These are phyloP conservation scores for Biancaea sappan DNA, from an alignment of 306 rosid species.

Conservation along the genomic window DNA sequence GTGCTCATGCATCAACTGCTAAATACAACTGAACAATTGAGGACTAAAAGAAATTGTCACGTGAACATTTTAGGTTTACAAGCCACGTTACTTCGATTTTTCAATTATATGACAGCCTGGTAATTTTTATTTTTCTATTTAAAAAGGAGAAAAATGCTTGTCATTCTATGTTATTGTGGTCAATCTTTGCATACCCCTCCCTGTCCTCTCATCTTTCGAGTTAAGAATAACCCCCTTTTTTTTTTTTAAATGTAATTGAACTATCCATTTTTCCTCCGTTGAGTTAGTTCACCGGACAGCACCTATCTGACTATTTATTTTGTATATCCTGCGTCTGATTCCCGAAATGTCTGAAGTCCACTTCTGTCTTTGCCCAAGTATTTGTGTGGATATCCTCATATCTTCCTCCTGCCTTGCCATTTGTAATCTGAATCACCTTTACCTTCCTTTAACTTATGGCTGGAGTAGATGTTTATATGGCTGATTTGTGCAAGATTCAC, in stretches of 20 bases:
- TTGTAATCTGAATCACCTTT: neutral
- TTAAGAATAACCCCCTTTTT: neutral
- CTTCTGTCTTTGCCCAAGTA: neutral
- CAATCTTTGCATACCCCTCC: neutral
- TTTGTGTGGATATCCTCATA: neutral
- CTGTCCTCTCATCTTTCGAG: neutral
- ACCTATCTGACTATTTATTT: neutral
- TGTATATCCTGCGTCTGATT: neutral
- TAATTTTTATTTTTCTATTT: too few relatives aligned
- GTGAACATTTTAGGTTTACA: neutral
- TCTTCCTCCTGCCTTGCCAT: neutral
- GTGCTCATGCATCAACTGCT: neutral
- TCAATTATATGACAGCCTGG: neutral
- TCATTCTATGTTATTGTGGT: neutral
- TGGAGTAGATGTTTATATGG: slow-evolving; percentile 31
- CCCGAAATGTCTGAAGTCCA: neutral
- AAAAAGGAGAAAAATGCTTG: neutral
- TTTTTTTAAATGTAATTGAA: slow-evolving; percentile 2
- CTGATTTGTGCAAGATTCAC: slow-evolving; percentile 29
- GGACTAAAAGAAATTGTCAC: neutral
- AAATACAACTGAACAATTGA: neutral
- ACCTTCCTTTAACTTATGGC: neutral
- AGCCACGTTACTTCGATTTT: neutral
- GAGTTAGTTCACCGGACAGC: neutral
- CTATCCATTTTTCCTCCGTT: neutral